These are phyloP conservation scores for Venustampulla echinocandica DNA, from an alignment of 495 filamentous ascomycete species.

Conservation along the genomic window DNA sequence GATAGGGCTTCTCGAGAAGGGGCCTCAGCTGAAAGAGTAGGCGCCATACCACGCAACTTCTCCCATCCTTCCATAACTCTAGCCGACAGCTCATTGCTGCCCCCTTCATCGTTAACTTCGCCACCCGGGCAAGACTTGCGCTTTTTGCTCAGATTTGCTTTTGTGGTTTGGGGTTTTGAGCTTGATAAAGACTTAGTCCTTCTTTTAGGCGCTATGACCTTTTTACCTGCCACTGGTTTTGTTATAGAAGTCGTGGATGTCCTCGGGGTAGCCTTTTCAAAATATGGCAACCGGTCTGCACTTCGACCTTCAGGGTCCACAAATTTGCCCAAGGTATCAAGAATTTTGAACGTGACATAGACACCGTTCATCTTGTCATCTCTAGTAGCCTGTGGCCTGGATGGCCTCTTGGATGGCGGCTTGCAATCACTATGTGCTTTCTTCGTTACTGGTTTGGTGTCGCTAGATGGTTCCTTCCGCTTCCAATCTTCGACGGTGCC, in stretches of 20 bases:
- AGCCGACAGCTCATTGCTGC: neutral
- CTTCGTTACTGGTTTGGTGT: neutral
- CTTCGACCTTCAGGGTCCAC: constrained; percentile 3
- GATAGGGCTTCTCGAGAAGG: neutral
- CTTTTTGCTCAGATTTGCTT: constrained; percentile 3
- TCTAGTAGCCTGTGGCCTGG: constrained; percentile 7
- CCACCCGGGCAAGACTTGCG: constrained; percentile 6
- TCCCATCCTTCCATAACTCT: constrained; percentile 11
- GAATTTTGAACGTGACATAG: constrained; percentile 21
- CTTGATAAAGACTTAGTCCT: constrained; percentile 1
- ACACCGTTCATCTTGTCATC: constrained; percentile 20
- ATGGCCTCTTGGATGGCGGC: neutral
- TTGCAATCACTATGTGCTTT: neutral
- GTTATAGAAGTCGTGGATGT: neutral
- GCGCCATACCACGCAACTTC: neutral
- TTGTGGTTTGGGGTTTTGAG: neutral
- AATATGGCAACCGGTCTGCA: constrained; percentile 8
- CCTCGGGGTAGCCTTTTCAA: neutral
- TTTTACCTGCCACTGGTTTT: constrained; percentile 1
- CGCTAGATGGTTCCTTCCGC: constrained; percentile 4
- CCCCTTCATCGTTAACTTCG: neutral
- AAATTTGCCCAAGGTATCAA: constrained; percentile 14
- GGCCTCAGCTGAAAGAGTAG: neutral
- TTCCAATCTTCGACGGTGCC: constrained; percentile 10
- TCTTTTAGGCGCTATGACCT: neutral